Base-by-base conservation (phyloP, 2,329 filamentous ascomycete genomes). In the Xylaria sp. region DNA sequence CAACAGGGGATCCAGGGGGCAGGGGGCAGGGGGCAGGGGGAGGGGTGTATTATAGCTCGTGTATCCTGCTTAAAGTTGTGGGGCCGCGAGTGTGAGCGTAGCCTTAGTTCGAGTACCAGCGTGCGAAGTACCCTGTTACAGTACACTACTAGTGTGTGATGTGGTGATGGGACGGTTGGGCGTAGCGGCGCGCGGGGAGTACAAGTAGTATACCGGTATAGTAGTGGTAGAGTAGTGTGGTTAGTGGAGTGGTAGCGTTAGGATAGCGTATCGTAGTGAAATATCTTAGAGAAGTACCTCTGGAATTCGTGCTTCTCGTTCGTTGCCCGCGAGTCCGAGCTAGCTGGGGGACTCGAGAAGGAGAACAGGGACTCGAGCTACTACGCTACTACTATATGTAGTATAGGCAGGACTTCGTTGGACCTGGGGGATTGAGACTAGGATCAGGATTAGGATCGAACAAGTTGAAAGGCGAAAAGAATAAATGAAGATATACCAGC, bases 11-110 rank as follows among this genome's bases (percentile, higher is more conserved):
- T 28, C 28, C 49, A 18, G 49, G 49, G 61, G 23, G 51, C 15
- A 41, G 18, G 25, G 49, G 25, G 23, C 49, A 18, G 49, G 49
- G 49, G 28, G 52, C 28, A n/a, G 58, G 55, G 61, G 52, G 51
- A 46, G 31, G 55, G 54, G 60, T 67, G 73, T 76, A 79, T 80
- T 10, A 15, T 51, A 51, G 8, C 43, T 15, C 6, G 20, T 23
- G 8, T 49, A 49, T 23, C 46, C 46, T 52, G 54, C 23, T 20
- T 36, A 39, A 20, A 39, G 31, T 55, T 23, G 28, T 13, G 28
- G n/a, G n/a, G n/a, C n/a, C 20, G 28, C 20, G 15, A 52, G 49
- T 18, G 49, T 52, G 49, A 20, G 15, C 18, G 25, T 52, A 28
- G 13, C 5, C 12, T 20, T 52, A 18, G 23, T 3, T 23, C 28